phyloP scores from a whole-genome alignment of 2,329 filamentous ascomycete species.

The Cryphonectria japonica region DNA sequence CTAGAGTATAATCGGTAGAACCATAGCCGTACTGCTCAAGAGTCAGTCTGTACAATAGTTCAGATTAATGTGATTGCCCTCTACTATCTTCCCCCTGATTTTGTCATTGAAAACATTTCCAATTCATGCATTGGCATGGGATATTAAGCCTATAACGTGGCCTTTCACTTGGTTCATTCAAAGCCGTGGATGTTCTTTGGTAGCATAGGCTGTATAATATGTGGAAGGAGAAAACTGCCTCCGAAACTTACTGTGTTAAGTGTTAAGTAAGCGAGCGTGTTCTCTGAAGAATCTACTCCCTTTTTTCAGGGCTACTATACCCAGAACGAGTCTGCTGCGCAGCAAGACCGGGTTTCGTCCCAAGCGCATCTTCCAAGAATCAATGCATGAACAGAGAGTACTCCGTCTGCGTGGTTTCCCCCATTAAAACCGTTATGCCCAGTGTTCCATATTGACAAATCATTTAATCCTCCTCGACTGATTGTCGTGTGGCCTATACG shows the following conservation, averaged over 20 bases:
- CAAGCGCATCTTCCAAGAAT: neutral
- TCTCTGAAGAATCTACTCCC: neutral
- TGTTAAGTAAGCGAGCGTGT: neutral
- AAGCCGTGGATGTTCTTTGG: neutral
- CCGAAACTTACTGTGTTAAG: neutral
- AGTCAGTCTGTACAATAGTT: neutral
- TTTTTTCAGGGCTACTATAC: neutral
- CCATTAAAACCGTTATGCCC: neutral
- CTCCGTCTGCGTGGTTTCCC: neutral
- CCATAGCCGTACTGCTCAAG: neutral
- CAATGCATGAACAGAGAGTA: neutral
- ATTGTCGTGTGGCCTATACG: neutral
- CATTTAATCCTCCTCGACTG: neutral
- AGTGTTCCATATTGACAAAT: neutral
- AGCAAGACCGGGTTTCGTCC: neutral
- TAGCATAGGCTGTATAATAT: neutral
- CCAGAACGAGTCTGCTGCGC: neutral
- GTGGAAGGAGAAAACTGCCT: neutral
- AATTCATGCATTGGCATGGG: neutral
- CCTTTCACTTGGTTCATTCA: neutral
- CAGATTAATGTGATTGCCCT: neutral
- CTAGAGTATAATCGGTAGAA: neutral
- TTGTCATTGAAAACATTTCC: neutral
- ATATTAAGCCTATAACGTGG: neutral
- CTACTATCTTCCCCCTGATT: neutral